Percentiles rank a stretch among this genome's conserved stretches.
phyloP scores from a whole-genome alignment of 495 filamentous ascomycete species.

The Lophium mytilinum region DNA sequence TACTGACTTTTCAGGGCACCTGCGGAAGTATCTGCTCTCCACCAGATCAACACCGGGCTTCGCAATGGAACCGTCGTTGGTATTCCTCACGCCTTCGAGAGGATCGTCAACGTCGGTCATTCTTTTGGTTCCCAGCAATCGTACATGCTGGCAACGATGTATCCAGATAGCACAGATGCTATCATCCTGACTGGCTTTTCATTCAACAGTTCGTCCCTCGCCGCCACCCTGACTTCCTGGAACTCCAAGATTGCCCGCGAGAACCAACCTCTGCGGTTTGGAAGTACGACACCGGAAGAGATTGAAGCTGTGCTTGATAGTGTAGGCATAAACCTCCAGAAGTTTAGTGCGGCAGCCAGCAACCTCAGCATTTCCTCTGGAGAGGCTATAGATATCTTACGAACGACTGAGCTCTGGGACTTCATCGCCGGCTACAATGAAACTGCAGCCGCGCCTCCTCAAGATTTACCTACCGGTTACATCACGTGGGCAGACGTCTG shows the following conservation, averaged over 20 bases:
- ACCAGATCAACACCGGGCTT: conserved; percentile 40
- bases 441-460: conserved; percentile 5
- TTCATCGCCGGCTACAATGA: conserved; percentile 14
- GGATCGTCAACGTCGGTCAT: conserved; percentile 52
- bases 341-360: neutral
- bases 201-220: conserved; percentile 31
- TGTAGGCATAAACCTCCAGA: neutral
- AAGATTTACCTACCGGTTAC: conserved; percentile 39
- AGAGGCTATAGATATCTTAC: conserved; percentile 11
- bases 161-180: conserved; percentile 48
- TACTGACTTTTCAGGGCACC: conserved; percentile 14
- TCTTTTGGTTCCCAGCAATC: conserved; percentile 43
- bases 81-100: conserved; percentile 32
- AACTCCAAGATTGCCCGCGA: conserved; percentile 40
- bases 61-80: conserved; percentile 37
- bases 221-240: conserved; percentile 32
- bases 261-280: conserved; percentile 37
- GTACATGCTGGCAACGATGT: conserved; percentile 38
- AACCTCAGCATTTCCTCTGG: neutral
- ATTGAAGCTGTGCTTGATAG: neutral
- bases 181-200: conserved; percentile 51
- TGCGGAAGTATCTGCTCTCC: conserved; percentile 45
- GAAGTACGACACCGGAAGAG: conserved; percentile 20
- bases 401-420: conserved; percentile 24
- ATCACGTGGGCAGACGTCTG: conserved; percentile 36